phyloP scores from a whole-genome alignment of 2,329 filamentous ascomycete species.

The Alternaria panax region DNA sequence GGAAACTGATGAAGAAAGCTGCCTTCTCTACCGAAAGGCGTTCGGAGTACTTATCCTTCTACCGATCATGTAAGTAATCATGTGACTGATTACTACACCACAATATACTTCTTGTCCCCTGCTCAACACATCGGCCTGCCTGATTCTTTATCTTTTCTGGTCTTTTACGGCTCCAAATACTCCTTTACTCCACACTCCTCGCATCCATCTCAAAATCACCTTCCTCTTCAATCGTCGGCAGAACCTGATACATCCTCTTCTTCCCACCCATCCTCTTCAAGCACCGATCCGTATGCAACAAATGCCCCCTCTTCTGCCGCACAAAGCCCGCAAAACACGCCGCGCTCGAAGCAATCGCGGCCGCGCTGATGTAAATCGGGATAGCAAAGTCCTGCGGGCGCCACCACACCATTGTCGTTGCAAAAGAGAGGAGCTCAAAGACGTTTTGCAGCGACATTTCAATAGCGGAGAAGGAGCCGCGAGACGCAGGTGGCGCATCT shows the following conservation, averaged over 20 bases:
- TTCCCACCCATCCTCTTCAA: constrained; percentile 27
- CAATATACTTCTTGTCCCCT: background rate
- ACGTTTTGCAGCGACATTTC: constrained; percentile 73
- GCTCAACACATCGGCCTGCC: no score
- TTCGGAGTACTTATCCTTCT: no score
- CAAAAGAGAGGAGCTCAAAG: constrained; percentile 74
- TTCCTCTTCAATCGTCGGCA: constrained; percentile 36
- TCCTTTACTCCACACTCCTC: background rate
- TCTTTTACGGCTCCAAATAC: background rate
- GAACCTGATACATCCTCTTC: constrained; percentile 24
- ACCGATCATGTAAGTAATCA: no score
- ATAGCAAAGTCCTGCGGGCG: constrained; percentile 70
- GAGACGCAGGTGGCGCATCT: constrained; percentile 49
- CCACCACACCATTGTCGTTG: constrained; percentile 69
- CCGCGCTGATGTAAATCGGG: constrained; percentile 66
- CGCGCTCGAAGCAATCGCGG: constrained; percentile 59
- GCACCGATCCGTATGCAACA: constrained; percentile 33
- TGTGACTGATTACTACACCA: no score
- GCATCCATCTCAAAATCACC: constrained; percentile 16
- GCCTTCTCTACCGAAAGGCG: no score
- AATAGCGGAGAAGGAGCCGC: constrained; percentile 73
- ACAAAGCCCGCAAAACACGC: constrained; percentile 65
- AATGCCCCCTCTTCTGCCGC: constrained; percentile 65
- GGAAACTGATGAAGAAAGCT: no score
- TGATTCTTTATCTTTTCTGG: background rate